Conservation (phyloP, 2,329 filamentous ascomycete species). For the Nemania diffusa region DNA sequence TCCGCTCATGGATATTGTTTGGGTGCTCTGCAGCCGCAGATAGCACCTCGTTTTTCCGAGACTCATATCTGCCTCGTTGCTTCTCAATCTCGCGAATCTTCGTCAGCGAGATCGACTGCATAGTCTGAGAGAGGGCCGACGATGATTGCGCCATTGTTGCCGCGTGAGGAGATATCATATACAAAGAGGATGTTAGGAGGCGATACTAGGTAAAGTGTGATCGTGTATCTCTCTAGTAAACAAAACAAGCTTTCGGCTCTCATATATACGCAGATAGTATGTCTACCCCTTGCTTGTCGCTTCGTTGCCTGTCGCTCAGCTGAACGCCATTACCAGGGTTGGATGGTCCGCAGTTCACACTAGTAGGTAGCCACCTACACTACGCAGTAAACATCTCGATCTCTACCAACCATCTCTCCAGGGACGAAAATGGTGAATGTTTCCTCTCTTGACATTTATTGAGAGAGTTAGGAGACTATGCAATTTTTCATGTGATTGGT, state of each 20-base stretch:
- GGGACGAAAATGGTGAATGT: background rate
- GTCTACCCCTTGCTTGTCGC: background rate
- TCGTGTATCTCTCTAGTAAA: background rate
- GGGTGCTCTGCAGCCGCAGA: constrained; percentile 23
- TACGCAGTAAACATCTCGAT: constrained; percentile 10
- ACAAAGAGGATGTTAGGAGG: background rate
- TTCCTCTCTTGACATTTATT: background rate
- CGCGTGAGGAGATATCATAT: background rate
- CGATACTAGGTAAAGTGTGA: background rate
- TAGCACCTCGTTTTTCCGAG: constrained; percentile 32
- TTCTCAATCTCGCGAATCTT: constrained; percentile 49
- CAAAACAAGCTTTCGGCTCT: background rate
- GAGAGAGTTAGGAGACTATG: no score
- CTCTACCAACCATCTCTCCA: background rate
- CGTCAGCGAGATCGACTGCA: constrained; percentile 46
- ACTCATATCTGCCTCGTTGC: constrained; percentile 41
- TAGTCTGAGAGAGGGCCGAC: constrained; percentile 45
- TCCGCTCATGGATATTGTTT: constrained; percentile 25
- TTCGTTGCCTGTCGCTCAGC: constrained; percentile 3
- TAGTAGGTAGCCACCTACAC: constrained; percentile 14
- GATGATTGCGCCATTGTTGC: constrained; percentile 27
- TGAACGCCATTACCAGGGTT: constrained; percentile 11
- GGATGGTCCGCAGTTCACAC: background rate
- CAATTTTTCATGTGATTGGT: background rate
- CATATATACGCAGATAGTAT: background rate